Evolutionary conservation across 2,329 filamentous ascomycete genomes (phyloP).

Genomic region (Diplodia scrobiculata): DNA sequence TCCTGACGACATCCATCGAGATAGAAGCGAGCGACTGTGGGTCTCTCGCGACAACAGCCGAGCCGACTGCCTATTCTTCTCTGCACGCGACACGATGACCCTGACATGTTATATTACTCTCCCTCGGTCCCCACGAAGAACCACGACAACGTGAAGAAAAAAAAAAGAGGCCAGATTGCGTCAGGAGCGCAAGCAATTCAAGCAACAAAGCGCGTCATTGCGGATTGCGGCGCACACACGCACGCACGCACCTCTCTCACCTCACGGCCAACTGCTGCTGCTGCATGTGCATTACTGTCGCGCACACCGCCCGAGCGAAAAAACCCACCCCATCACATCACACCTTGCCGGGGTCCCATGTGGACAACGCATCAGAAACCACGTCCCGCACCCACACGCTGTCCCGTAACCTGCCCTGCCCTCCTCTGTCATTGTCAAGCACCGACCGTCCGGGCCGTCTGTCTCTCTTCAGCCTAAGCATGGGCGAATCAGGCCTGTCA

Average conservation of each 20-base stretch:
- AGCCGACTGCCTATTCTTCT: background rate
- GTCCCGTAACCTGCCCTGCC: background rate
- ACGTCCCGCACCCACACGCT: background rate
- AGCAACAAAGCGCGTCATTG: background rate
- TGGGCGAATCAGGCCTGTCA: background rate
- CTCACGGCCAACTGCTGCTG: too few relatives aligned
- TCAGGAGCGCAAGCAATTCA: background rate
- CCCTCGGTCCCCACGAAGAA: too few relatives aligned
- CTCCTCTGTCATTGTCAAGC: background rate
- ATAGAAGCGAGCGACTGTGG: background rate
- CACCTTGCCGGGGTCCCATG: background rate
- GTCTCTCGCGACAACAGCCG: background rate
- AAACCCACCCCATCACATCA: constrained; percentile 7
- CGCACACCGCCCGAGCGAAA: constrained; percentile 1
- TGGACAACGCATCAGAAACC: constrained; percentile 8
- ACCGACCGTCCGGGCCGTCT: background rate
- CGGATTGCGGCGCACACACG: background rate
- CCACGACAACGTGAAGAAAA: background rate
- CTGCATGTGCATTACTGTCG: too few relatives aligned
- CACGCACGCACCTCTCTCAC: background rate
- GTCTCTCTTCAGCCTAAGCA: background rate
- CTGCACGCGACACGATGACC: background rate
- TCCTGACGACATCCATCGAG: background rate
- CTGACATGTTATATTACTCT: background rate
- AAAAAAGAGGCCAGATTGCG: background rate